Evolutionary conservation across 805 yeast genomes (phyloP), one percentile per base, ranked within the genome.

Genomic region (Saccharomycopsis guyanensis): DNA sequence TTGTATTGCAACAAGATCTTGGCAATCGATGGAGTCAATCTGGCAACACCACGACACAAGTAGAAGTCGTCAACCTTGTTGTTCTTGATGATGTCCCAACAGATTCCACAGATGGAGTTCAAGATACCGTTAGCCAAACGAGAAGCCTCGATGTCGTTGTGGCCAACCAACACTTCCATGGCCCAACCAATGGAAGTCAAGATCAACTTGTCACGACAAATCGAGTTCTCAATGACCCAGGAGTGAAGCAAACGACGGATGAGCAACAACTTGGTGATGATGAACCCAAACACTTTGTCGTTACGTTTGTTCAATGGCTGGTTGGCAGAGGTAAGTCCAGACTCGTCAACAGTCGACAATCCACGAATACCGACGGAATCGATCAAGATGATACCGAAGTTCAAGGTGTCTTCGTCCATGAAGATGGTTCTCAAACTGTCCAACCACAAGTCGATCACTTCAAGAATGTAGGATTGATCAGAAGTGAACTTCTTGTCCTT

Each of bases 401-500:
- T 59, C 44, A 76, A 64, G 24, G 76, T 56, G 10, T 64, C 69
- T 3, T 55, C 53, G 40, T 66, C 71, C 37, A 65, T 64, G 45
- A 71, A 62, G 22, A 69, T 57, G 0, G 57, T 57, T 49, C 66
- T 63, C 41, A 79, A 64, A 3, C 71, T 61, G 27, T 63, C 68
- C 35, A 79, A 56, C 58, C 80, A 75, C 22, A 75, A 62, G 55
- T 80, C 86, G 48, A 80, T 64, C 20, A 73, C 71, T 46, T 81
- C 84, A 50, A 84, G 59, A 24, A 85, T 61, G 29, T 75, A 62
- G n/a, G 76, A 64, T 60, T 84, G 93, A 57, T 81, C 89, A 24
- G 73, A 69, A 33, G 76, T 64, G 43, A 79, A 66, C 1, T 69
- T 57, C 2, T 70, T 72, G 22, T 73, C 68, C 22, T 69, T 68